phyloP scores from a whole-genome alignment of 371 early-diverging fungal species.

The Apophysomyces elegans region DNA sequence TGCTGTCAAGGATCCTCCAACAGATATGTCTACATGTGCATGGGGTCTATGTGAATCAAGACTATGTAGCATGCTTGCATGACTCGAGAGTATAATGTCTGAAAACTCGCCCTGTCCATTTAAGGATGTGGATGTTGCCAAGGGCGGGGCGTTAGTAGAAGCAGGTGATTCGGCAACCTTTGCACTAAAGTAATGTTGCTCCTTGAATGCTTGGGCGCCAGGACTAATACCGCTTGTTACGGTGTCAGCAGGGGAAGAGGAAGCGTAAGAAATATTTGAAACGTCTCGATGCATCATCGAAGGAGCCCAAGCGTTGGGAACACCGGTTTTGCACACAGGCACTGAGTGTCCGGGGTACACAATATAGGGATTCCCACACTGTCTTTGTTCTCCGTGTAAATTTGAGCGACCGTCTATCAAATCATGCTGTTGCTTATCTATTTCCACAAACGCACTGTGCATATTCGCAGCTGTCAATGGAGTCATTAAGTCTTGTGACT shows the following conservation, averaged over 20 bases:
- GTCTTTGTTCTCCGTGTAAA: neutral
- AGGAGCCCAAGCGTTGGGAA: neutral
- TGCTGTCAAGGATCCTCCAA: neutral
- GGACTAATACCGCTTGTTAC: neutral
- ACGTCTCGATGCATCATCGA: neutral
- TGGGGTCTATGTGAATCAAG: neutral
- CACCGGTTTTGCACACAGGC: neutral
- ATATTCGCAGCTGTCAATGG: neutral
- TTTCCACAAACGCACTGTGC: neutral
- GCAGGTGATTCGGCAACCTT: neutral
- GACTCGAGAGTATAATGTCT: neutral
- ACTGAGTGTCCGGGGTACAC: neutral
- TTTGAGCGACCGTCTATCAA: neutral
- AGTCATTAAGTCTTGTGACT: neutral
- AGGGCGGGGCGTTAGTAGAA: neutral
- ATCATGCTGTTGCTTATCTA: neutral
- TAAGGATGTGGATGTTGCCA: neutral
- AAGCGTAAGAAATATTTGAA: neutral
- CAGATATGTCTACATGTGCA: neutral
- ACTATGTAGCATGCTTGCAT: neutral
- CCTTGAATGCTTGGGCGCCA: neutral
- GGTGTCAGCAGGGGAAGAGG: neutral
- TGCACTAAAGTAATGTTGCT: neutral
- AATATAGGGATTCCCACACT: neutral
- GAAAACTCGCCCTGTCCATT: no score